These are phyloP conservation scores for Rubroshorea leprosula DNA, from an alignment of 345 rosid species.

Conservation along the genomic window DNA sequence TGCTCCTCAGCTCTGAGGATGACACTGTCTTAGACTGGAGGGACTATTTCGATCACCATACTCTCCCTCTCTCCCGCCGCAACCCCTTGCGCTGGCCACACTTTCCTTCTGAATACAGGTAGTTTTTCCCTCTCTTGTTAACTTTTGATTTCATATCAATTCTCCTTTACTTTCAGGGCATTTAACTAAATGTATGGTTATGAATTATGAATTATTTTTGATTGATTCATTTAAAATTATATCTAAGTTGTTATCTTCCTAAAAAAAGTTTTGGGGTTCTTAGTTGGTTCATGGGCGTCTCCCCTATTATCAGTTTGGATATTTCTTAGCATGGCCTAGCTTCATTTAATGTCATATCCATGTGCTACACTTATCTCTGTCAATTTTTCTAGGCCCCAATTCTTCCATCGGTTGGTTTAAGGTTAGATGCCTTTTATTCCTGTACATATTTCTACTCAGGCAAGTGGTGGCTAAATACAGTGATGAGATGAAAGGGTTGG, in stretches of 20 bases:
- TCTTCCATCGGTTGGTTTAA: not conserved
- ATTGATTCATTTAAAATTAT: too few species aligned
- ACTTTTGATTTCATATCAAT: not conserved
- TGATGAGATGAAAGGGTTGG: constrained; percentile 54
- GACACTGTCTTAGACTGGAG: constrained; percentile 80
- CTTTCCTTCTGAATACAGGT: constrained; percentile 66
- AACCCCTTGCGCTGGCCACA: constrained; percentile 69
- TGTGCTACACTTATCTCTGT: too few species aligned
- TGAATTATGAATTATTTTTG: too few species aligned
- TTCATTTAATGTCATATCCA: too few species aligned
- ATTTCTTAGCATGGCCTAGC: too few species aligned
- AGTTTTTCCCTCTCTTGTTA: not conserved
- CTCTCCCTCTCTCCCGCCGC: constrained; percentile 72
- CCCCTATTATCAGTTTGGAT: too few species aligned
- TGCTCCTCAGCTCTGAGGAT: constrained; percentile 39
- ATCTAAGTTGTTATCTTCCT: too few species aligned
- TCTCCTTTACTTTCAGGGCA: too few species aligned
- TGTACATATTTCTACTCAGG: constrained; percentile 23
- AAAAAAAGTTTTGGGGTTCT: too few species aligned
- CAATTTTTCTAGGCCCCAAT: too few species aligned
- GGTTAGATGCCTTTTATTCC: not conserved
- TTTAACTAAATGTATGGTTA: too few species aligned
- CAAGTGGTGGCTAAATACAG: constrained; percentile 52
- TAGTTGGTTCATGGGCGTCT: too few species aligned
- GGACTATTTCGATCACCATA: constrained; percentile 89